These are phyloP conservation scores for Venturia carpophila DNA, from an alignment of 2,329 filamentous ascomycete species.

Conservation along the genomic window DNA sequence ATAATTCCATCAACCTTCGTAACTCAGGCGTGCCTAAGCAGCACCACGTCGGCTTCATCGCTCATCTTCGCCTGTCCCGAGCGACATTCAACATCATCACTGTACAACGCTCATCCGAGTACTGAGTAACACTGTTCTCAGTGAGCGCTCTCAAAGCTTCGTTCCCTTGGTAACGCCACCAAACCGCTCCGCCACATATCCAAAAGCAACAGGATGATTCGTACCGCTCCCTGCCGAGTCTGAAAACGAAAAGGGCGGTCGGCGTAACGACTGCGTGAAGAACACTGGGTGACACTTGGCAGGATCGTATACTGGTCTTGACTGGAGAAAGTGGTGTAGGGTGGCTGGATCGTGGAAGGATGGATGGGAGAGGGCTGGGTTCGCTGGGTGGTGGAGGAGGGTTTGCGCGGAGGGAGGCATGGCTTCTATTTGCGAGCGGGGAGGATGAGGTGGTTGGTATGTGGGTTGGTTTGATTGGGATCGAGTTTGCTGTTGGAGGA, in stretches of 20 bases:
- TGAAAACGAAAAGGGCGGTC: conserved; percentile 13
- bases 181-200: conserved; percentile 14
- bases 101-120: too few relatives aligned
- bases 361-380: background rate
- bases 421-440: conserved; percentile 12
- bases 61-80: too few relatives aligned
- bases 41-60: too few relatives aligned
- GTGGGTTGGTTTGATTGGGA: background rate
- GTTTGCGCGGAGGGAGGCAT: conserved; percentile 13
- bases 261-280: conserved; percentile 12
- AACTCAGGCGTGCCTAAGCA: too few relatives aligned
- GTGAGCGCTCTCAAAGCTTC: background rate
- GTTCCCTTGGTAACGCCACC: conserved; percentile 2
- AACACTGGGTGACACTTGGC: conserved; percentile 18
- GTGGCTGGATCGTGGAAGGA: conserved; percentile 5
- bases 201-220: conserved; percentile 17
- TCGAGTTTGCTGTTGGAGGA: background rate
- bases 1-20: too few relatives aligned
- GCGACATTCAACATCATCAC: too few relatives aligned
- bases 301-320: conserved; percentile 13
- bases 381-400: background rate
- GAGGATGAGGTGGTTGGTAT: background rate
- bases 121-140: too few relatives aligned
- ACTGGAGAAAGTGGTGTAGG: conserved; percentile 3
- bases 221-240: conserved; percentile 2